Evolutionary conservation across 2,329 filamentous ascomycete species (phyloP), one percentile per base, ranked within the genome.

Genomic region (Mycogone perniciosa): DNA sequence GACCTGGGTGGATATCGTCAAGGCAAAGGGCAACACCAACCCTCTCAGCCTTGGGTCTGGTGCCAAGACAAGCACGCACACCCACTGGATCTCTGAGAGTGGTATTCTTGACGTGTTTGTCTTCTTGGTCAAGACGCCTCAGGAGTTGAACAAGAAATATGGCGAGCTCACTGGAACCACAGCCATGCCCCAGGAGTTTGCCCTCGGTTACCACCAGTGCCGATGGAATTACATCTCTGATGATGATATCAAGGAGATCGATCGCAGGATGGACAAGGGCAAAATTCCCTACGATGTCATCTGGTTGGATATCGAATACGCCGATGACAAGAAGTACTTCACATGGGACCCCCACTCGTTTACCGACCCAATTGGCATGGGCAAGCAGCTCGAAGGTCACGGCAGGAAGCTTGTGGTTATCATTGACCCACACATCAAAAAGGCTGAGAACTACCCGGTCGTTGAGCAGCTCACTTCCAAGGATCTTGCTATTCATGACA

Each of bases 191-290:
- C 90, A 96, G 62, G 86, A 93, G 56, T 96, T 96, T 61, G 80
- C 92, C 2, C 83, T 99, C 58, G 93, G 82, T 9, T 96, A 97
- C 69, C 93, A 99, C 64, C 93, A 99, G 68, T 97, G 93, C 68
- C 87, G 93, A 60, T 99, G 93, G 93, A 99, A 99, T 72, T 99
- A 99, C 66, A 85, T 96, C 51, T 95, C 89, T 1, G 92, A 96
- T 61, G 90, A 96, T 57, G 93, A 99, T 69, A 91, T 99, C 52
- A 95, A 88, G 68, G 91, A 97, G 62, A 92, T 99, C 39, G 91
- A 97, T 66, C 84, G 88, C 57, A 95, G 95, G 67, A 96, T 99
- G 74, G 91, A 97, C 73, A 95, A 93, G 72, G 82, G 85, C 70
- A 85, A 89, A 65, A 96, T 99, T 49, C 93, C 93, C 0, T 99